Evolutionary conservation across 164 flowering plant species (phyloP), one percentile per base, ranked within the genome.

Genomic region (Hamamelis virginiana): DNA sequence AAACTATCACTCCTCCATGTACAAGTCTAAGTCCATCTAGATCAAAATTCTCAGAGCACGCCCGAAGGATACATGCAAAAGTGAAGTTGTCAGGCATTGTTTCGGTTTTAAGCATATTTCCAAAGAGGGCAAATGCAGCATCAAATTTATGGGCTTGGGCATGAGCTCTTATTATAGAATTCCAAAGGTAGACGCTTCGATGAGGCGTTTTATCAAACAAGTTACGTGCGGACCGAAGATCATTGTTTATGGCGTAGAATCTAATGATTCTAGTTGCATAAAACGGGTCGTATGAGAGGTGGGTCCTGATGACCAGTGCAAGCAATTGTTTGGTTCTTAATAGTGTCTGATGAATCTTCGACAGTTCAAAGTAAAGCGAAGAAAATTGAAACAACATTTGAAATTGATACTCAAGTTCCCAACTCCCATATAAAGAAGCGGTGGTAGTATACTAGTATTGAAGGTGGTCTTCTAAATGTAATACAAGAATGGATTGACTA

Each of bases 101-200:
- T 25, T 81, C 78, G 1, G 87, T 69, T 23, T 70, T 22, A 15
- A 74, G 77, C 91, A 91, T 85, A 52, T 51, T 67, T 0, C 43
- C 62, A 61, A 89, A 90, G 38, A 94, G 83, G 2, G 71, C 67
- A 23, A 85, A 77, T 6, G 93, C 83, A 23, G 75, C 69, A 22
- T 33, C 15, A 67, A 86, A 85, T 11, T 69, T 18, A 65, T 73
- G 79, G 55, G 70, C 69, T 65, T 58, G 73, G 1, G 96, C 92
- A 26, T 89, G 81, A 51, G 91, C 92, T 59, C 98, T 83, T 45
- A 93, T 93, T 8, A 89, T 87, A 64, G 98, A 82, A 69, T 91
- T 94, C 97, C 98, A 94, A 8, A 90, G 89, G 67, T 75, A 94
- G 23, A 87, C 83, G 47, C 82, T 90, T 78, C 80, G 56, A 6